Evolutionary conservation across 179 eudicot species (phyloP).

Genomic region (Amaranthus tricolor): DNA sequence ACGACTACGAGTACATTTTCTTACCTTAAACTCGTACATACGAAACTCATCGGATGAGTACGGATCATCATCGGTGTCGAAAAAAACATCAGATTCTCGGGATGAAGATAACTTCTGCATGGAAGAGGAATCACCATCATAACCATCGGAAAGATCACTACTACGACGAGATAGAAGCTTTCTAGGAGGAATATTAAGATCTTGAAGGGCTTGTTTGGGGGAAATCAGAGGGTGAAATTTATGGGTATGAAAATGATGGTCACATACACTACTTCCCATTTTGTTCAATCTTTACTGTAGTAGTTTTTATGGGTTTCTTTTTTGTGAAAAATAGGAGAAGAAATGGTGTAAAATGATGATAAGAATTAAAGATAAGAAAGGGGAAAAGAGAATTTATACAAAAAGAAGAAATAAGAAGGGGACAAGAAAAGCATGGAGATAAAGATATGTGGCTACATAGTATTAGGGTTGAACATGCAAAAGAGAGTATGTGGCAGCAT

Average conservation of each 20-base stretch:
- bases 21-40: conserved; percentile 84
- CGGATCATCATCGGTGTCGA: conserved; percentile 53
- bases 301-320: background rate
- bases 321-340: background rate
- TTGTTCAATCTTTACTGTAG: background rate
- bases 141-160: conserved; percentile 5
- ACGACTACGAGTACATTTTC: conserved; percentile 66
- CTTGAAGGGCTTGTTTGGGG: conserved; percentile 36
- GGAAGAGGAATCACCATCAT: conserved; percentile 23
- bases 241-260: conserved; percentile 34
- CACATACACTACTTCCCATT: conserved; percentile 43
- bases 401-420: background rate
- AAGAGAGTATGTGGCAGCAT: conserved; percentile 38
- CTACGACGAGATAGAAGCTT: conserved; percentile 42
- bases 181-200: conserved; percentile 58
- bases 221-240: conserved; percentile 21
- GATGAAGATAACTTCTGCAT: conserved; percentile 38
- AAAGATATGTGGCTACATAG: conserved; percentile 49
- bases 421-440: conserved; percentile 29
- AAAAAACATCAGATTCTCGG: conserved; percentile 32
- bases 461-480: conserved; percentile 35
- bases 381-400: conserved; percentile 16
- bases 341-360: background rate
- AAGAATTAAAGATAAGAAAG: background rate
- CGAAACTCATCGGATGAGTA: conserved; percentile 76